Conservation (phyloP, 2,329 filamentous ascomycete species). For the Phialophora chinensis region DNA sequence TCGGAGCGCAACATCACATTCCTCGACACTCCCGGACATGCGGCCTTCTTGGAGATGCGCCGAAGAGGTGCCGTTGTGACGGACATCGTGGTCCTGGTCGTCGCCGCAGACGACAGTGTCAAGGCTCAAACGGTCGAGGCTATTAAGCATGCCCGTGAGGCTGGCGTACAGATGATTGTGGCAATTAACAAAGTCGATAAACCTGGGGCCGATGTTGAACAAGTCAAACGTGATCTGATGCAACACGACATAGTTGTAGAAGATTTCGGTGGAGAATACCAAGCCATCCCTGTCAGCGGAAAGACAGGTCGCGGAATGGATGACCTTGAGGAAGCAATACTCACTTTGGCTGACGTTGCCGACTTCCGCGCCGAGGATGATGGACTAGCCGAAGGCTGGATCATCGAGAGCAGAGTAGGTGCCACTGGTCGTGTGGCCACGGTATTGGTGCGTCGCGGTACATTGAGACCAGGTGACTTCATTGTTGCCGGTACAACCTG, state of each 20-base stretch:
- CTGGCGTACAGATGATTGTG: slow-evolving; percentile 93
- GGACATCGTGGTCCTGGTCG: slow-evolving; percentile 93
- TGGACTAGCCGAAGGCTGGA: slow-evolving; percentile 86
- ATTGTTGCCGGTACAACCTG: slow-evolving; percentile 89
- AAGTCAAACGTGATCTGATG: slow-evolving; percentile 86
- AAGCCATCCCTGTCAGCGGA: slow-evolving; percentile 88
- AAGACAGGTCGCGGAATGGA: slow-evolving; percentile 93
- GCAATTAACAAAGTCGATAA: slow-evolving; percentile 98
- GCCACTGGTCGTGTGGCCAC: slow-evolving; percentile 83
- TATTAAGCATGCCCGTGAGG: slow-evolving; percentile 85
- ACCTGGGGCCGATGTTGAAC: slow-evolving; percentile 76
- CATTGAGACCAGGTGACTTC: slow-evolving; percentile 77
- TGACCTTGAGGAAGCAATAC: slow-evolving; percentile 87
- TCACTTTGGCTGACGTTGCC: slow-evolving; percentile 84
- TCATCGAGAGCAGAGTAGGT: slow-evolving; percentile 90
- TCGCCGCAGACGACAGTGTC: slow-evolving; percentile 95
- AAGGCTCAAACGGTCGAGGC: slow-evolving; percentile 97
- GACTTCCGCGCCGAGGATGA: slow-evolving; percentile 82
- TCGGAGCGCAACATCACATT: slow-evolving; percentile 92
- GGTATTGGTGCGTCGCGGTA: slow-evolving; percentile 85
- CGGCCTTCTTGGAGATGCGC: slow-evolving; percentile 94
- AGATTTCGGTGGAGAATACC: slow-evolving; percentile 92
- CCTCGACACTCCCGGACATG: slow-evolving; percentile 93
- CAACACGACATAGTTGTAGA: slow-evolving; percentile 87
- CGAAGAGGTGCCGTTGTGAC: slow-evolving; percentile 94